These are phyloP conservation scores for Heliamphora exappendiculata DNA, from an alignment of 148 eudicot genomes.

Conservation along the genomic window DNA sequence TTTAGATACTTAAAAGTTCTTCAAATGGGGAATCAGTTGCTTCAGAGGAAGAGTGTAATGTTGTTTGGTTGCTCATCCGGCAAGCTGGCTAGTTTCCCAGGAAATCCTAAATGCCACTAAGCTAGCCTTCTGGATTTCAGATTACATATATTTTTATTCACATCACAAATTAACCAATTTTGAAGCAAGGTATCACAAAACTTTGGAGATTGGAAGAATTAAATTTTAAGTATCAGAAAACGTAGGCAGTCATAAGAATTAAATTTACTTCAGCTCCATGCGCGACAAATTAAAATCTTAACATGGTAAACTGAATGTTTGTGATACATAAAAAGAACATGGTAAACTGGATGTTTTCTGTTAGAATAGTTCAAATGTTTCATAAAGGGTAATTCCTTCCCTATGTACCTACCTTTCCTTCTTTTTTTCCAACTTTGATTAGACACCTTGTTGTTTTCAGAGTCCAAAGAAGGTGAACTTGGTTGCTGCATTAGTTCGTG, in stretches of 20 bases:
- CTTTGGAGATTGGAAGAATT: background rate
- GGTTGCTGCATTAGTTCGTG: constrained; percentile 89
- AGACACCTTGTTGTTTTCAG: constrained; percentile 32
- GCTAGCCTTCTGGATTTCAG: background rate
- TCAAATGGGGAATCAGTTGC: no score
- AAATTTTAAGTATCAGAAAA: no score
- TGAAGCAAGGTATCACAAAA: no score
- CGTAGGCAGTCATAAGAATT: no score
- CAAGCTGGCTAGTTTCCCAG: background rate
- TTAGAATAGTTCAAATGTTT: background rate
- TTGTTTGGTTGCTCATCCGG: background rate
- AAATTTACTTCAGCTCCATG: background rate
- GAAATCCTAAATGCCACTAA: background rate
- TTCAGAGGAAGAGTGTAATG: background rate
- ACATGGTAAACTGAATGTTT: no score
- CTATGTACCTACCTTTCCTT: background rate
- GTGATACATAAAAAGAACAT: background rate
- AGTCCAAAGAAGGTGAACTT: constrained; percentile 95
- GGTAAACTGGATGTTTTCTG: background rate
- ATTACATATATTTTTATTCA: background rate
- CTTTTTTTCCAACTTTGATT: background rate
- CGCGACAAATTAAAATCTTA: background rate
- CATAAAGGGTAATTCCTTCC: background rate
- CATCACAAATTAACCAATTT: background rate
- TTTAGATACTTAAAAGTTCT: no score